Evolutionary conservation across 2,329 filamentous ascomycete genomes (phyloP).

Genomic region (Chalaropsis ovoidea): DNA sequence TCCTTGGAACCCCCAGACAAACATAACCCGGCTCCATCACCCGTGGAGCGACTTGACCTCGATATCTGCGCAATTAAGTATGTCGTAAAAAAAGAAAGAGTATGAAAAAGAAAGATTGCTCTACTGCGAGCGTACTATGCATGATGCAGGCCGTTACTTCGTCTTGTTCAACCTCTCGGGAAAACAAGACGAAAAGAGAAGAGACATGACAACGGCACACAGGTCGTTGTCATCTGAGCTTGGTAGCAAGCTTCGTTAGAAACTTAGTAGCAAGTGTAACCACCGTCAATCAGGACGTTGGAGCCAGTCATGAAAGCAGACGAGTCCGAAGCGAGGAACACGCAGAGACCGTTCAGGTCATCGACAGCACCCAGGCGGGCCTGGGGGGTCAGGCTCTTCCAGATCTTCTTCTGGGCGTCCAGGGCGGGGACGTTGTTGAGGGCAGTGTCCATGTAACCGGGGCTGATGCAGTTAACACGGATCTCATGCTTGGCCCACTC

Average conservation of each 20-base stretch:
- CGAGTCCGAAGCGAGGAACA: slow-evolving; percentile 65
- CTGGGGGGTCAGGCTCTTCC: slow-evolving; percentile 64
- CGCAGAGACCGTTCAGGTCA: slow-evolving; percentile 66
- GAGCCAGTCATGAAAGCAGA: slow-evolving; percentile 68
- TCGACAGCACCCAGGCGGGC: slow-evolving; percentile 61
- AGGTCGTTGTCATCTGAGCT: neutral
- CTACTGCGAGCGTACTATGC: slow-evolving; percentile 21
- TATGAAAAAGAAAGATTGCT: slow-evolving; percentile 19
- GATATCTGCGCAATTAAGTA: slow-evolving; percentile 19
- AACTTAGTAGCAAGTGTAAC: slow-evolving; percentile 52
- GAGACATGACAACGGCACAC: neutral
- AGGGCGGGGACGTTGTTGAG: slow-evolving; percentile 68
- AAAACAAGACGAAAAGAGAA: slow-evolving; percentile 5
- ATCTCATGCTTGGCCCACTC: slow-evolving; percentile 77
- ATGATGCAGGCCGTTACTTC: slow-evolving; percentile 19
- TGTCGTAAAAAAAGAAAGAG: slow-evolving; percentile 17
- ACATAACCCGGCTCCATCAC: slow-evolving; percentile 20
- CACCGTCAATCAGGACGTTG: slow-evolving; percentile 62
- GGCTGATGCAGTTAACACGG: slow-evolving; percentile 74
- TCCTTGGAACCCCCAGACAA: slow-evolving; percentile 21
- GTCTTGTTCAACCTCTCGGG: neutral
- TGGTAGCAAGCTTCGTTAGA: slow-evolving; percentile 9
- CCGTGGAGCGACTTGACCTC: slow-evolving; percentile 17
- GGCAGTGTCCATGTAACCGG: slow-evolving; percentile 79
- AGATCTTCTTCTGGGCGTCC: slow-evolving; percentile 73